Evolutionary conservation across 1,284 basidiomycete species (phyloP).

Genomic region (Jaminaea rosea): DNA sequence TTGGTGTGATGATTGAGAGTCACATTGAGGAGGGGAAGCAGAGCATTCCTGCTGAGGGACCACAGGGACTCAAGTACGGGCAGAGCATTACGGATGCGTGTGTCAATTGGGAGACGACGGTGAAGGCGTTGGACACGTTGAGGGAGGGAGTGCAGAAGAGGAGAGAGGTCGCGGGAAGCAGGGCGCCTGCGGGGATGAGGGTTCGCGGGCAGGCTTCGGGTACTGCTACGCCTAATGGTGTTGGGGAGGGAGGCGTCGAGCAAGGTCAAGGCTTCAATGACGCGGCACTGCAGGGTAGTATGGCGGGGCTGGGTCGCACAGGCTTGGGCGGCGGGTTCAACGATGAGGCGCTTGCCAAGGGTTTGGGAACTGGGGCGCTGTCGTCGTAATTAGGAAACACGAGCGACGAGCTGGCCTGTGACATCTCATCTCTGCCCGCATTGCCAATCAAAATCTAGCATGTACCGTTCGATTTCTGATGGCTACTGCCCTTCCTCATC

Average conservation of each 20-base stretch:
- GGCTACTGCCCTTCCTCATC: too few relatives aligned
- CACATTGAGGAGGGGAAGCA: conserved; percentile 62
- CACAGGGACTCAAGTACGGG: conserved; percentile 29
- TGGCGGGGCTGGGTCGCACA: neutral
- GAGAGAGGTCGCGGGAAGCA: conserved; percentile 6
- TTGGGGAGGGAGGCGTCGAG: neutral
- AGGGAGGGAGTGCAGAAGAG: conserved; percentile 27
- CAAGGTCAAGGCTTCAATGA: too few relatives aligned
- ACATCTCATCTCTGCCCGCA: too few relatives aligned
- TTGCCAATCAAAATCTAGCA: too few relatives aligned
- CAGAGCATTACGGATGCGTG: conserved; percentile 43
- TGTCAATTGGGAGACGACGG: conserved; percentile 40
- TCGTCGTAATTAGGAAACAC: too few relatives aligned
- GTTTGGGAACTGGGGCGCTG: too few relatives aligned
- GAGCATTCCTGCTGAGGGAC: conserved; percentile 31
- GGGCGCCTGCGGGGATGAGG: neutral
- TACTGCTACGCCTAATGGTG: neutral
- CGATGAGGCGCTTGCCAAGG: neutral
- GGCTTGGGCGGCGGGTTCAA: neutral
- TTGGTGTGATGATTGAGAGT: conserved; percentile 96
- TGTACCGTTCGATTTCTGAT: too few relatives aligned
- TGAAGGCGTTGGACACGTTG: conserved; percentile 30
- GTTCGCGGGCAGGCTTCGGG: neutral
- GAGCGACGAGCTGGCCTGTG: too few relatives aligned
- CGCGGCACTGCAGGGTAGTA: too few relatives aligned